A percentile compares a stretch with the other conserved stretches of the same genome.
phyloP scores from a whole-genome alignment of 2,329 filamentous ascomycete species.

The Aphanoascus verrucosus region DNA sequence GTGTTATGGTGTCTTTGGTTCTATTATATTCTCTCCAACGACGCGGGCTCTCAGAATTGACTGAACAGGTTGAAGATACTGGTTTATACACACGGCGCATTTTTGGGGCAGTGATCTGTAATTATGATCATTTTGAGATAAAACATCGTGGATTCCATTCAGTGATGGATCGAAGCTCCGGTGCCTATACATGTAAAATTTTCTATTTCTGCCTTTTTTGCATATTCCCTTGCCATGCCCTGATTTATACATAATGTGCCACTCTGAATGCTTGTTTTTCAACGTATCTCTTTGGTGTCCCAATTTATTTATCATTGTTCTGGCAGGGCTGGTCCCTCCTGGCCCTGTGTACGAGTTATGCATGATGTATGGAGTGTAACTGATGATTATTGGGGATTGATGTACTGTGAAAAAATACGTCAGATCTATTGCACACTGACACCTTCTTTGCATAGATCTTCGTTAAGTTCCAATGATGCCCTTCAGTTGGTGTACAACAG shows the following conservation, averaged over 20 bases:
- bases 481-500: too few species aligned
- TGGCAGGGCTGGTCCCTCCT: slow-evolving; percentile 6
- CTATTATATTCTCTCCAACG: neutral
- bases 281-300: neutral
- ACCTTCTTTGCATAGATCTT: too few species aligned
- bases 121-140: neutral
- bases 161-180: neutral
- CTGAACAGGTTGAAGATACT: neutral
- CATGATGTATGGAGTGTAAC: neutral
- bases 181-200: neutral
- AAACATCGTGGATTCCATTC: neutral
- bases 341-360: slow-evolving; percentile 1
- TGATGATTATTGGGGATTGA: neutral
- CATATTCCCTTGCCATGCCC: neutral
- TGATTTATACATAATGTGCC: neutral
- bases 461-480: too few species aligned
- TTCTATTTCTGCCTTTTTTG: neutral
- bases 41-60: neutral
- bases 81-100: neutral
- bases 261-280: neutral
- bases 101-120: neutral
- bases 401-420: neutral
- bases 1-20: neutral
- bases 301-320: neutral
- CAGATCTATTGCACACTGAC: neutral